Conservation (phyloP, 2,329 filamentous ascomycete genomes). For the Venturia nashicola region DNA sequence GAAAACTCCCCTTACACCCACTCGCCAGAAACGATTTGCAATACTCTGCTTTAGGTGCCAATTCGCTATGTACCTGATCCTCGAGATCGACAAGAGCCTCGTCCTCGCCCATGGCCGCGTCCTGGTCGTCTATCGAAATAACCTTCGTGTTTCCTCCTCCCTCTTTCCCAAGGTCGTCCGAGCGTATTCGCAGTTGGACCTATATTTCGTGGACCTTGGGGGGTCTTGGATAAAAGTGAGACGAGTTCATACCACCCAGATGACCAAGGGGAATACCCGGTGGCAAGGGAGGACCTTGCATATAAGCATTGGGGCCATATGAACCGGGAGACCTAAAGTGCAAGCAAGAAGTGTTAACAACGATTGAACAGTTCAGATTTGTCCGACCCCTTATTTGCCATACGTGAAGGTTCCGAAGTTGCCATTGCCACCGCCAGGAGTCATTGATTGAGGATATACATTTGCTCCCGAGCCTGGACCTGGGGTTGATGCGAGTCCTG, state of each 20-base stretch:
- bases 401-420: constrained; percentile 59
- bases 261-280: no score
- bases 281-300: not conserved
- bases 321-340: not conserved
- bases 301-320: not conserved
- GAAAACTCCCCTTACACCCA: not conserved
- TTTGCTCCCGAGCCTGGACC: not conserved
- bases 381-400: constrained; percentile 6
- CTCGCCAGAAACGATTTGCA: not conserved
- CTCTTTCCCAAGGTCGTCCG: no score
- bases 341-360: not conserved
- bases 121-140: no score
- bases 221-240: no score
- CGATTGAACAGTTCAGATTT: not conserved
- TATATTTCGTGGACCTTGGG: no score
- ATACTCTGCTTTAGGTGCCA: not conserved
- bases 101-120: no score
- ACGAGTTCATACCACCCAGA: no score
- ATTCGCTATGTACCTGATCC: not conserved
- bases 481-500: constrained; percentile 38
- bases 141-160: no score
- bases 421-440: constrained; percentile 57
- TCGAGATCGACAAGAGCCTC: no score
- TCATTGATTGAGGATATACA: constrained; percentile 25
- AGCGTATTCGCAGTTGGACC: no score